phyloP scores from a whole-genome alignment of 2,329 filamentous ascomycete species.

The Beauveria varroae region DNA sequence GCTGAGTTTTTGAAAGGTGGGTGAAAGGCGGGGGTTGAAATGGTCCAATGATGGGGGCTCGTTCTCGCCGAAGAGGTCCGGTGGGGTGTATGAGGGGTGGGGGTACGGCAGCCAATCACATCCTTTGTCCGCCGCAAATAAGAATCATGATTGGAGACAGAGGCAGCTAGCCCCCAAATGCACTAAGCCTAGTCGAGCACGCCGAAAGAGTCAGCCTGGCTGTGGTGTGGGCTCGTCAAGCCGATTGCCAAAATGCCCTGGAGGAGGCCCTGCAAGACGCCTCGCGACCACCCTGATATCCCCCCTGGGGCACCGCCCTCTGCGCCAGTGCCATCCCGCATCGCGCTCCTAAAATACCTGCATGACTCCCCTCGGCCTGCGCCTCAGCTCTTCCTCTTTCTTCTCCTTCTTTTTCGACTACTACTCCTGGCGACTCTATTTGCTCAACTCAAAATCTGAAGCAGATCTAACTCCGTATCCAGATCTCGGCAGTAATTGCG shows the following conservation, averaged over 20 bases:
- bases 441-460: not conserved
- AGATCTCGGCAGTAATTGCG: constrained; percentile 7
- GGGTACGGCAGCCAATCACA: not conserved
- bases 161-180: not conserved
- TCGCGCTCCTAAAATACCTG: constrained; percentile 18
- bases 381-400: constrained; percentile 22
- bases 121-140: not conserved
- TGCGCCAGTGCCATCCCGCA: constrained; percentile 14
- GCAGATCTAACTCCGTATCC: not conserved
- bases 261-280: not conserved
- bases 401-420: constrained; percentile 11
- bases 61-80: constrained; percentile 13
- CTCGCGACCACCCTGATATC: not conserved
- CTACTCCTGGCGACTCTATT: not conserved
- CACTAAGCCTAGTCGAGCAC: constrained; percentile 34
- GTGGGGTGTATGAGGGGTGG: not conserved
- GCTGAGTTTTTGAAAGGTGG: not conserved
- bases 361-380: constrained; percentile 17
- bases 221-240: not conserved
- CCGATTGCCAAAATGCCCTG: not conserved
- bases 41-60: not conserved
- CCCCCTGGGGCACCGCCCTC: constrained; percentile 7
- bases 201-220: constrained; percentile 33
- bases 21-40: not conserved
- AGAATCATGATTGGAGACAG: constrained; percentile 21